phyloP scores from a whole-genome alignment of 2,329 filamentous ascomycete genomes.

The Sporothrix brunneoviolacea region DNA sequence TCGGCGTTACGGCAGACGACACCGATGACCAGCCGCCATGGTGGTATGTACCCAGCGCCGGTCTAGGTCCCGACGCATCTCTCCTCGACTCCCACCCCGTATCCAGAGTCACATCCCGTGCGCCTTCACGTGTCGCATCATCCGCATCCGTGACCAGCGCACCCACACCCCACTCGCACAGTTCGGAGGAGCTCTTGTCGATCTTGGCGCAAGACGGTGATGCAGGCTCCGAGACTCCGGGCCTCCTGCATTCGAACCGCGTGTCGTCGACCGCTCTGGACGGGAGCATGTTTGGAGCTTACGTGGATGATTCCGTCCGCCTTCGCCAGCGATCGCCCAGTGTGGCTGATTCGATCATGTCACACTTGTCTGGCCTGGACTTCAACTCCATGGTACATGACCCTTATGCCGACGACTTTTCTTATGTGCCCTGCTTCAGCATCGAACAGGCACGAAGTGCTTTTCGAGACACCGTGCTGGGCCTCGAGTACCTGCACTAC shows the following conservation, averaged over 20 bases:
- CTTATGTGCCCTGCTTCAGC: constrained; percentile 89
- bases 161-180: constrained; percentile 28
- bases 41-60: constrained; percentile 24
- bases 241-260: constrained; percentile 45
- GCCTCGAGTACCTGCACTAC: constrained; percentile 87
- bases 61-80: constrained; percentile 3
- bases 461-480: constrained; percentile 88
- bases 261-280: constrained; percentile 58
- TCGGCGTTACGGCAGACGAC: constrained; percentile 56
- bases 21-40: constrained; percentile 32
- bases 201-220: constrained; percentile 20
- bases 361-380: constrained; percentile 61
- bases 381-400: constrained; percentile 53
- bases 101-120: constrained; percentile 35
- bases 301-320: constrained; percentile 46
- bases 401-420: constrained; percentile 76
- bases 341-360: constrained; percentile 69
- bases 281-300: constrained; percentile 70
- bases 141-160: constrained; percentile 33
- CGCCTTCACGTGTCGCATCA: constrained; percentile 43
- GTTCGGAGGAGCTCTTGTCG: constrained; percentile 26
- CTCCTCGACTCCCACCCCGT: constrained; percentile 25
- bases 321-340: constrained; percentile 68
- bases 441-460: constrained; percentile 73
- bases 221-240: constrained; percentile 45